phyloP scores from a whole-genome alignment of 2,329 filamentous ascomycete genomes.

The Verruconis gallopava region DNA sequence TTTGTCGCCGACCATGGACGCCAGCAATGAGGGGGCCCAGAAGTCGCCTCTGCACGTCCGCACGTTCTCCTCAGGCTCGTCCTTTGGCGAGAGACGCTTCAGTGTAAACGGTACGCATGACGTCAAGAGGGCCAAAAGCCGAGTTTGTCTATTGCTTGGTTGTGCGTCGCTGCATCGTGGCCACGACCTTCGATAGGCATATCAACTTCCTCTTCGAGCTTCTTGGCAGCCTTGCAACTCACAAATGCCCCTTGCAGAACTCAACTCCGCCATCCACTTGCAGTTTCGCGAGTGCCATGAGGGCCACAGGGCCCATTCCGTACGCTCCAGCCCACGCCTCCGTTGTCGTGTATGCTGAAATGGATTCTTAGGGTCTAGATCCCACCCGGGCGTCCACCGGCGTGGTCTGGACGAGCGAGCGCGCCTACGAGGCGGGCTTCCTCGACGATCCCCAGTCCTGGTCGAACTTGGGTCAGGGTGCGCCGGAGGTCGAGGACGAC shows the following conservation, averaged over 20 bases:
- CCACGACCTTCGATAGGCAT: too few relatives aligned
- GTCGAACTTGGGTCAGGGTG: constrained; percentile 91
- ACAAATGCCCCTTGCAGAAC: constrained; percentile 41
- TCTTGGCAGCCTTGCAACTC: background rate
- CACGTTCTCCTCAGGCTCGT: background rate
- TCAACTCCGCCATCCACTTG: constrained; percentile 69
- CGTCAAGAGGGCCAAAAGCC: too few relatives aligned
- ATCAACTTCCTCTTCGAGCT: too few relatives aligned
- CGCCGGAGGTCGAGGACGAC: constrained; percentile 85
- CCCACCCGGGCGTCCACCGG: constrained; percentile 79
- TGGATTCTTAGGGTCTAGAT: constrained; percentile 42
- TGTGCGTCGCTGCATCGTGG: too few relatives aligned
- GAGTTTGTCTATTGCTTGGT: too few relatives aligned
- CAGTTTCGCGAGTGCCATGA: constrained; percentile 85
- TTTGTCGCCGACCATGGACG: too few relatives aligned
- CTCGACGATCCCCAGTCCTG: constrained; percentile 67
- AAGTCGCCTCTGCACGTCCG: background rate
- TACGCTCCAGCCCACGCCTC: background rate
- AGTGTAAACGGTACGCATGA: too few relatives aligned
- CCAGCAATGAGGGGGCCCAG: background rate
- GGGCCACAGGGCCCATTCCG: constrained; percentile 75
- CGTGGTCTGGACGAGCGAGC: constrained; percentile 85
- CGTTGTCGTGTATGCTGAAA: background rate
- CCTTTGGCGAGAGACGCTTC: background rate
- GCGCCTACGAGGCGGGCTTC: constrained; percentile 80